These are phyloP conservation scores for Erigeron canadensis DNA, from an alignment of 129 eudicot species.

Conservation along the genomic window DNA sequence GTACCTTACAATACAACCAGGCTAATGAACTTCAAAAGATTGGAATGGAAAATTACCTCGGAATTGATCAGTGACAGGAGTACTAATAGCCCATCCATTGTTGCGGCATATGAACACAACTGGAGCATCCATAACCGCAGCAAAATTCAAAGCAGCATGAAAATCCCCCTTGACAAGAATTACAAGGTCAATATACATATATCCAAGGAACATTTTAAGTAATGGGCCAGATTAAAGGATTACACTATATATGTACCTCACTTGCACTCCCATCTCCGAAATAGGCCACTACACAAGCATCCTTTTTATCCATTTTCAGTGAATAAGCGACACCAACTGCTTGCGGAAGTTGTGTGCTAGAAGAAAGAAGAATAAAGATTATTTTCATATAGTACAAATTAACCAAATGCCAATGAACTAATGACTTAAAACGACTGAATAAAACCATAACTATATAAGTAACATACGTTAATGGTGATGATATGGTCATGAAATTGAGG, in stretches of 20 bases:
- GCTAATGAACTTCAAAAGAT: not conserved
- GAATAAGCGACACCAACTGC: slow-evolving; percentile 93
- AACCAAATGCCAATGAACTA: not conserved
- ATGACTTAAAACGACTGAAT: not conserved
- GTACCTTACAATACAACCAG: not conserved
- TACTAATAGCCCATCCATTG: slow-evolving; percentile 94
- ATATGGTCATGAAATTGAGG: slow-evolving; percentile 60
- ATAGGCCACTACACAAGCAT: slow-evolving; percentile 74
- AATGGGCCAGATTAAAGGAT: not conserved
- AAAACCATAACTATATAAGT: not conserved
- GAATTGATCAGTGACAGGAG: slow-evolving; percentile 70
- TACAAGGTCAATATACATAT: not conserved
- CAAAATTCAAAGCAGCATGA: slow-evolving; percentile 80
- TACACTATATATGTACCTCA: slow-evolving; percentile 47
- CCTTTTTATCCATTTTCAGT: slow-evolving; percentile 66
- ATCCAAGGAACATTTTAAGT: too few species aligned
- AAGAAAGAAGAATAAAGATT: not conserved
- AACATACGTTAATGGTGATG: slow-evolving; percentile 74
- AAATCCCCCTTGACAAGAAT: slow-evolving; percentile 67
- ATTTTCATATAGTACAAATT: not conserved
- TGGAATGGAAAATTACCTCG: slow-evolving; percentile 48
- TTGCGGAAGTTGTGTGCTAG: slow-evolving; percentile 84
- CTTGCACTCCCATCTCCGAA: slow-evolving; percentile 78
- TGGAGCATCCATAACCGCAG: slow-evolving; percentile 86
- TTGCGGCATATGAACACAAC: slow-evolving; percentile 77